Evolutionary conservation across 495 filamentous ascomycete species (phyloP), one percentile per base, ranked within the genome.

Genomic region (Hypoxylon crocopeplum): DNA sequence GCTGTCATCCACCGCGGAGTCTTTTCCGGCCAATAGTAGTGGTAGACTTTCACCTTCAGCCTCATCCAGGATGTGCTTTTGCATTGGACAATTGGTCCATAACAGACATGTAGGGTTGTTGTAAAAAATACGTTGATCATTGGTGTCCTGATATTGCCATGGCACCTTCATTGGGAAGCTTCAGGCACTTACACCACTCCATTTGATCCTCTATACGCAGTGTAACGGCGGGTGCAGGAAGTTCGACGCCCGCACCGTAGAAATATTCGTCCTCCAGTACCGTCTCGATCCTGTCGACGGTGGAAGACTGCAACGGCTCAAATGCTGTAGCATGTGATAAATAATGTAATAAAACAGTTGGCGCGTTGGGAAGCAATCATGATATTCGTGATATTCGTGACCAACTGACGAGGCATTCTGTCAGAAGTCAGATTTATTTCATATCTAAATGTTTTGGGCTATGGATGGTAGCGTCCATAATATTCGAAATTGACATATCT

Each of bases 401-500:
- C 34, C 24, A 59, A 33, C 22, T 48, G 29, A 48, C 39, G 21
- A 42, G 16, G 2, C 27, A 3, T 49, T 51, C 25, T 45, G 27
- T 56, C 34, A 62, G n/a, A 62, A 62, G 29, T 51, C 51, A 62
- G 4, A 50, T 51, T 62, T 45, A 27, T n/a, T n/a, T n/a, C n/a
- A n/a, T n/a, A n/a, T n/a, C n/a, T n/a, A n/a, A n/a, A n/a, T n/a
- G n/a, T n/a, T n/a, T n/a, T n/a, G n/a, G n/a, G n/a, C n/a, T n/a
- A n/a, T n/a, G n/a, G n/a, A n/a, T n/a, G n/a, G n/a, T n/a, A n/a
- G n/a, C n/a, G n/a, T n/a, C n/a, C n/a, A n/a, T n/a, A n/a, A n/a
- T n/a, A n/a, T n/a, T n/a, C n/a, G n/a, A n/a, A n/a, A n/a, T n/a
- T n/a, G n/a, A n/a, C n/a, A n/a, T n/a, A n/a, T n/a, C n/a, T n/a